Evolutionary conservation across 169 alveolate genomes (phyloP).

Genomic region (Eimeria sp.): DNA sequence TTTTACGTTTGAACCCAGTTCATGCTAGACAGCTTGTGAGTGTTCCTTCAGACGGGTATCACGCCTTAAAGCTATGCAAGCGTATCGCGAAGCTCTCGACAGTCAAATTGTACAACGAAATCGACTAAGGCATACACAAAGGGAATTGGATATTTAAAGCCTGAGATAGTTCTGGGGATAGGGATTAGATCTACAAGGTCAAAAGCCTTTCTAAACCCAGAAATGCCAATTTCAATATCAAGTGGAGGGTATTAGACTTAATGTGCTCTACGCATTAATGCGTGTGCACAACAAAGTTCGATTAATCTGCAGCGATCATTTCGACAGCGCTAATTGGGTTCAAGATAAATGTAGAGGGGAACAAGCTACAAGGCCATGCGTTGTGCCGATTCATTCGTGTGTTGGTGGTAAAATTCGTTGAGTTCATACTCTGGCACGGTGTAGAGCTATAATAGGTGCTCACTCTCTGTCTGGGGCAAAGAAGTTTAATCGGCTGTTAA

Average conservation of each 20-base stretch:
- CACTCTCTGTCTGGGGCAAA: neutral
- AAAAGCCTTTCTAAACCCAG: neutral
- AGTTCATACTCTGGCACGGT: neutral
- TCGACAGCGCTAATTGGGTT: neutral
- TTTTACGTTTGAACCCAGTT: neutral
- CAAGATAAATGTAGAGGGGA: neutral
- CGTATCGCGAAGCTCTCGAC: conserved; percentile 64
- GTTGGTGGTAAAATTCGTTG: neutral
- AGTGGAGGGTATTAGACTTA: neutral
- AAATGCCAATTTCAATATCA: neutral
- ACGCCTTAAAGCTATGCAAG: conserved; percentile 40
- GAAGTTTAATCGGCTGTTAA: neutral
- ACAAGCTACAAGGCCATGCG: neutral
- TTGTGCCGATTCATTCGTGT: neutral
- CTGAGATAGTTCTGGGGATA: neutral
- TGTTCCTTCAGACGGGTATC: conserved; percentile 20
- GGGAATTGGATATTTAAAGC: neutral
- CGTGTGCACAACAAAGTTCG: neutral
- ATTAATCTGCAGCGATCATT: no score
- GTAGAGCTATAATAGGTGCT: neutral
- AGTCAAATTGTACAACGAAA: conserved; percentile 22
- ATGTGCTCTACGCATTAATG: neutral
- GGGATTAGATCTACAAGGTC: neutral
- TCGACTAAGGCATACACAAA: neutral
- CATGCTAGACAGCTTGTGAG: neutral